A percentile compares a stretch with the other conserved stretches of the same genome.
These are phyloP conservation scores for Ascocoryne sarcoides DNA, from an alignment of 2,329 filamentous ascomycete species.

Conservation along the genomic window DNA sequence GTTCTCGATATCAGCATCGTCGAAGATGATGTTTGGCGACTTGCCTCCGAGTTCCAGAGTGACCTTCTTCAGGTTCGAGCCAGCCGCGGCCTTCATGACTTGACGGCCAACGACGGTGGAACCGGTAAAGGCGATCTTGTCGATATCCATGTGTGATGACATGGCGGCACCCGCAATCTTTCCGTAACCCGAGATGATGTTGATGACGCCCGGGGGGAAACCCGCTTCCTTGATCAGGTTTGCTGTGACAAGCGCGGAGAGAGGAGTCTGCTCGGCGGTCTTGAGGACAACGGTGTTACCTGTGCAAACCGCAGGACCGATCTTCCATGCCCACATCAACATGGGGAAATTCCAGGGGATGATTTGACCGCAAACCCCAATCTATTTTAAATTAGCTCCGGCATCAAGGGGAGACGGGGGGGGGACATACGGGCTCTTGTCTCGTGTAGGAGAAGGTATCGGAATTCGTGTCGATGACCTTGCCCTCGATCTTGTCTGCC, in stretches of 20 bases:
- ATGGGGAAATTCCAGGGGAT: slow-evolving; percentile 67
- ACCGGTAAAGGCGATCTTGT: slow-evolving; percentile 60
- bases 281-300: slow-evolving; percentile 54
- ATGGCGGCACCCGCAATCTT: slow-evolving; percentile 58
- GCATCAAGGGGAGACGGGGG: background rate
- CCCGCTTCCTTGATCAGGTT: slow-evolving; percentile 52
- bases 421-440: slow-evolving; percentile 50
- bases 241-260: slow-evolving; percentile 45
- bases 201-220: slow-evolving; percentile 56
- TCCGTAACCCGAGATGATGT: slow-evolving; percentile 58
- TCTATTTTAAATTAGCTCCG: slow-evolving; percentile 20
- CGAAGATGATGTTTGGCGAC: slow-evolving; percentile 54
- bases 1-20: slow-evolving; percentile 52
- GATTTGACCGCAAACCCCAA: slow-evolving; percentile 63
- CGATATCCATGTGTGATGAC: slow-evolving; percentile 53
- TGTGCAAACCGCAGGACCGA: slow-evolving; percentile 49
- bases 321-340: slow-evolving; percentile 60
- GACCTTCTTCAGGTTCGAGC: slow-evolving; percentile 56
- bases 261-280: slow-evolving; percentile 54
- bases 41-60: slow-evolving; percentile 56
- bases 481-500: slow-evolving; percentile 64
- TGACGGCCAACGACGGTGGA: slow-evolving; percentile 52
- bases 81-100: slow-evolving; percentile 56
- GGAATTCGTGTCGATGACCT: slow-evolving; percentile 56
- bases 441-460: slow-evolving; percentile 61